These are phyloP conservation scores for Melaleuca alternifolia DNA, from an alignment of 345 rosid species.

Conservation along the genomic window DNA sequence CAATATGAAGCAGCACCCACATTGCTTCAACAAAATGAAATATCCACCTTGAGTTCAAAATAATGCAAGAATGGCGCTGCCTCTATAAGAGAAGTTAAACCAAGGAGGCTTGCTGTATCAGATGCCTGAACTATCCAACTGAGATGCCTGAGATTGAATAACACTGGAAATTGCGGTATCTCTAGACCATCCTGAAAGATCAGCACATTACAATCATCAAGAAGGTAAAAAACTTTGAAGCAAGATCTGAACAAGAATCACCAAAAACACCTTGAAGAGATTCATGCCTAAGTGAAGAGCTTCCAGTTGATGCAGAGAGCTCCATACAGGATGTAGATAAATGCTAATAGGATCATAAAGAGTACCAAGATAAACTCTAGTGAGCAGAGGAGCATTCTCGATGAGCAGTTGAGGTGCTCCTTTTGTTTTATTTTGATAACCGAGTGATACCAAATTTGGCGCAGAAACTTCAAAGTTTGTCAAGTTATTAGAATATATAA, in stretches of 20 bases:
- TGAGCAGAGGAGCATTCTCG: background rate
- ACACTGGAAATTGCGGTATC: background rate
- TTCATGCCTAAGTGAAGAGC: background rate
- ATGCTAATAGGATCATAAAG: background rate
- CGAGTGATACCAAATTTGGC: background rate
- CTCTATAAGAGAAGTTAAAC: conserved; percentile 1
- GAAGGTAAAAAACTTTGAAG: background rate
- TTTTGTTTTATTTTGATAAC: background rate
- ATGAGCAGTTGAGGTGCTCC: background rate
- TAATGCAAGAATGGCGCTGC: background rate
- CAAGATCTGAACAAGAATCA: background rate
- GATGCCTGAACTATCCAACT: background rate
- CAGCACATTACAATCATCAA: background rate
- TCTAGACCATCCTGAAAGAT: background rate
- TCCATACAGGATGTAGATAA: background rate
- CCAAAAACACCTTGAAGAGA: background rate
- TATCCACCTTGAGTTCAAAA: background rate
- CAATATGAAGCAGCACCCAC: background rate
- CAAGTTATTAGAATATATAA: background rate
- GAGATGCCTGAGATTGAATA: background rate
- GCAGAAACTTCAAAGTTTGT: background rate
- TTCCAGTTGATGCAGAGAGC: background rate
- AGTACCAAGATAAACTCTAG: background rate
- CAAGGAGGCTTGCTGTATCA: background rate
- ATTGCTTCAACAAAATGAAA: background rate